A percentile compares a stretch with the other conserved stretches of the same genome.
Evolutionary conservation across 2,329 filamentous ascomycete genomes (phyloP).

Genomic region (Sporothrix luriei): DNA sequence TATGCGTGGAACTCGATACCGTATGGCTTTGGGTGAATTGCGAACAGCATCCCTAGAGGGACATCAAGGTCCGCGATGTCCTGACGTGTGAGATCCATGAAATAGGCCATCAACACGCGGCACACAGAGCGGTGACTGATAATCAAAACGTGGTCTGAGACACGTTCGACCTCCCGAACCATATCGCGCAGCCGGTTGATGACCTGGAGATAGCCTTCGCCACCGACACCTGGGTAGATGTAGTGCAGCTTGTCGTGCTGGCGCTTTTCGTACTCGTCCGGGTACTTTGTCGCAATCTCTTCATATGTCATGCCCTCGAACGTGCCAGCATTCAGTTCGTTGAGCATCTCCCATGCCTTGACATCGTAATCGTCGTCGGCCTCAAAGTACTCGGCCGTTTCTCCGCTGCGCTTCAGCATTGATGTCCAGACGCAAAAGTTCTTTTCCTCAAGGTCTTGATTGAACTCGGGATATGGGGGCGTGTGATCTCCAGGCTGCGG

Average conservation of each 20-base stretch:
- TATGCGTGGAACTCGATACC: constrained; percentile 97
- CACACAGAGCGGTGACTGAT: constrained; percentile 92
- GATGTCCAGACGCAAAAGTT: constrained; percentile 98
- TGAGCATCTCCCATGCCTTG: constrained; percentile 97
- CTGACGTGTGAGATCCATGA: constrained; percentile 86
- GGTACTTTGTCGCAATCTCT: constrained; percentile 77
- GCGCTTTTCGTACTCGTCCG: constrained; percentile 79
- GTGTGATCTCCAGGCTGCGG: constrained; percentile 88
- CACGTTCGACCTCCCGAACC: constrained; percentile 95
- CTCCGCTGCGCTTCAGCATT: constrained; percentile 87
- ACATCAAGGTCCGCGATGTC: constrained; percentile 95
- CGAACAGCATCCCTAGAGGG: constrained; percentile 89
- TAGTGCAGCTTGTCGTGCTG: constrained; percentile 89
- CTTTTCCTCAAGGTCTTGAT: constrained; percentile 71
- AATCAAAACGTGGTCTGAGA: constrained; percentile 91
- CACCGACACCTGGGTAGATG: constrained; percentile 92
- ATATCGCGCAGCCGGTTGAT: constrained; percentile 94
- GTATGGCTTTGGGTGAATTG: constrained; percentile 95
- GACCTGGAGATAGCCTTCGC: constrained; percentile 94
- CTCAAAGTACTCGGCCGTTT: constrained; percentile 87
- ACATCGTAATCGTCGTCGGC: constrained; percentile 91
- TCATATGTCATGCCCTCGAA: constrained; percentile 96
- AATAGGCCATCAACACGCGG: constrained; percentile 91
- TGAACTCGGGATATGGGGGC: constrained; percentile 87
- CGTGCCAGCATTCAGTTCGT: constrained; percentile 88